Conservation (phyloP, 2,329 filamentous ascomycete species). For the Zymoseptoria passerinii region DNA sequence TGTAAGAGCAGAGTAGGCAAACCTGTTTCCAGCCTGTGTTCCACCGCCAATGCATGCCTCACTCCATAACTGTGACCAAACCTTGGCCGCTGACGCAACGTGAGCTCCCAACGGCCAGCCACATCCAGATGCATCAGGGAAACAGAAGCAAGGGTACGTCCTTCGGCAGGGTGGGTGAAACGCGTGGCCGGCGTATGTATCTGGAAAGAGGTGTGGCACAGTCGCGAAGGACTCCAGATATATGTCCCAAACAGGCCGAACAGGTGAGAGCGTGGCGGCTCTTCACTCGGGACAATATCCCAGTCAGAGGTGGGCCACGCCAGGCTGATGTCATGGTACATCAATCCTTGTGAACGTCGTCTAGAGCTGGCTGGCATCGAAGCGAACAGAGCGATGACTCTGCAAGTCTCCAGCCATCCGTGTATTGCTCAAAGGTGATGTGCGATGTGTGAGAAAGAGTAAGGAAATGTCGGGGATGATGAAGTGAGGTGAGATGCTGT, state of each 20-base stretch:
- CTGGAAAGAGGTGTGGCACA: neutral
- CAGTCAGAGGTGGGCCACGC: neutral
- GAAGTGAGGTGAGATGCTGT: neutral
- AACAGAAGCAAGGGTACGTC: constrained; percentile 3
- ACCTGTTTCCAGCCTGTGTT: constrained; percentile 17
- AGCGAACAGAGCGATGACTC: neutral
- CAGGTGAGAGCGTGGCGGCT: neutral
- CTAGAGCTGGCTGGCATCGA: neutral
- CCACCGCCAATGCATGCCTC: constrained; percentile 6
- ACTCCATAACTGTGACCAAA: constrained; percentile 5
- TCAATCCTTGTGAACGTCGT: neutral
- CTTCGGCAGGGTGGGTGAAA: neutral
- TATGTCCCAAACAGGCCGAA: neutral
- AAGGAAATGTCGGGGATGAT: neutral
- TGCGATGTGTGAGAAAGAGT: neutral
- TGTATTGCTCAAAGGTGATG: neutral
- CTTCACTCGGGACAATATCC: neutral
- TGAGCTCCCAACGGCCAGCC: constrained; percentile 15
- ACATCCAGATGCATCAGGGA: constrained; percentile 19
- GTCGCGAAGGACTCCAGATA: neutral
- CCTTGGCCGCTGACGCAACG: constrained; percentile 18
- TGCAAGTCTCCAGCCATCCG: too few species aligned
- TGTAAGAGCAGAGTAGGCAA: constrained; percentile 10
- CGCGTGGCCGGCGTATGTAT: neutral
- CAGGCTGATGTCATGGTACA: neutral